Conservation (phyloP, 106 monocot species). For the Allium cepa region DNA sequence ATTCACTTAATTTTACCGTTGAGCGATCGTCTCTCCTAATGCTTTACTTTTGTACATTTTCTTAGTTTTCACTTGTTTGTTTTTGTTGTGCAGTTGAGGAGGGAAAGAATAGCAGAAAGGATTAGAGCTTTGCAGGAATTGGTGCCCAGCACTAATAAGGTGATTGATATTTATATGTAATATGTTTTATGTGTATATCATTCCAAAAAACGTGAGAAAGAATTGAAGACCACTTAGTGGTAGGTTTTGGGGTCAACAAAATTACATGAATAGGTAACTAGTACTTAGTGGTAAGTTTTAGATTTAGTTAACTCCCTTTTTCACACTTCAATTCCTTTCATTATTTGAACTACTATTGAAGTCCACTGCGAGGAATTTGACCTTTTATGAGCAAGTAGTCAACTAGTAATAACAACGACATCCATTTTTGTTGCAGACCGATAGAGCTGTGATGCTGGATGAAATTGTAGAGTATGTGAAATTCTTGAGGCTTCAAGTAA, state of each 20-base stretch:
- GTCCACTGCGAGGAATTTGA: too few species aligned
- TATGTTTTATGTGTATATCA: too few species aligned
- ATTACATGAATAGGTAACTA: too few species aligned
- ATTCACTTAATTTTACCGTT: background rate
- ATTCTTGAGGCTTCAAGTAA: conserved; percentile 56
- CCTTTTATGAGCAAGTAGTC: background rate
- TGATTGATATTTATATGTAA: background rate
- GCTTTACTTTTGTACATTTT: background rate
- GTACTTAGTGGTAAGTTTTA: too few species aligned
- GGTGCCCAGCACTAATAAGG: conserved; percentile 68
- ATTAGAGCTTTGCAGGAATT: conserved; percentile 68
- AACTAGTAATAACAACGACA: background rate
- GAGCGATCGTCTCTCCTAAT: too few species aligned
- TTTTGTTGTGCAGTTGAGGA: conserved; percentile 36
- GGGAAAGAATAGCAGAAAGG: conserved; percentile 76
- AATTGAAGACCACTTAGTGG: too few species aligned
- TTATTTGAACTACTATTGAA: too few species aligned
- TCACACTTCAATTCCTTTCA: too few species aligned
- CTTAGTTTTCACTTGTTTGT: background rate
- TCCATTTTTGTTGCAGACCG: conserved; percentile 35
- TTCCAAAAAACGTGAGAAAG: too few species aligned
- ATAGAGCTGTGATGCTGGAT: conserved; percentile 58
- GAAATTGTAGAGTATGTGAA: conserved; percentile 64
- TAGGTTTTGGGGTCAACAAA: too few species aligned
- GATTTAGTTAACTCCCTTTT: too few species aligned